Conservation (phyloP, 768 basidiomycete genomes). For the Rhodotorula diobovata region DNA sequence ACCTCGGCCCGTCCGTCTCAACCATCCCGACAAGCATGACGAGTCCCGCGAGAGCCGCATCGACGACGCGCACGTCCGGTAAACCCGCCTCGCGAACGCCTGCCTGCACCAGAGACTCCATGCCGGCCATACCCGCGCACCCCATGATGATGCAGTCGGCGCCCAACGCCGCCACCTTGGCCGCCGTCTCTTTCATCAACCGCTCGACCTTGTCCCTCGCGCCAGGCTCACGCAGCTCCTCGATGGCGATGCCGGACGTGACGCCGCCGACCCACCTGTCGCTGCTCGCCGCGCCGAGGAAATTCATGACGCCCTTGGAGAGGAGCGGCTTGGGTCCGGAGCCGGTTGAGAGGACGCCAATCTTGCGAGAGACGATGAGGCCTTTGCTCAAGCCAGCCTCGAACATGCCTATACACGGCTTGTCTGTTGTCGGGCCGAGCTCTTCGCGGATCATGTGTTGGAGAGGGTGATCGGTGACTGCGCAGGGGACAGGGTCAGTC, state of each 20-base stretch:
- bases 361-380: conserved; percentile 22
- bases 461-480: conserved; percentile 42
- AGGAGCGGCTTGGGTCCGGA: conserved; percentile 35
- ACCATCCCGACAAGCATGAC: conserved; percentile 31
- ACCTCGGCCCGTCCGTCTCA: background rate
- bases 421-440: conserved; percentile 32
- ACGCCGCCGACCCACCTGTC: conserved; percentile 32
- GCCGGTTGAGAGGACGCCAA: conserved; percentile 39
- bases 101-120: conserved; percentile 28
- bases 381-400: conserved; percentile 31
- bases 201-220: conserved; percentile 26
- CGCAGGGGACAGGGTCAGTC: background rate
- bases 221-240: conserved; percentile 20
- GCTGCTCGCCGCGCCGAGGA: conserved; percentile 33
- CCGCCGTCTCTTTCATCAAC: conserved; percentile 29
- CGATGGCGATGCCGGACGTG: conserved; percentile 31
- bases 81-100: conserved; percentile 32
- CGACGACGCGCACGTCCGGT: conserved; percentile 33
- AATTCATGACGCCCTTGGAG: conserved; percentile 28
- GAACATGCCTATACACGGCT: conserved; percentile 40
- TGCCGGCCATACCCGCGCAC: conserved; percentile 36
- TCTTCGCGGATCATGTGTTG: conserved; percentile 41
- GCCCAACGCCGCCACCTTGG: conserved; percentile 20
- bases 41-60: conserved; percentile 27
- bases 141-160: conserved; percentile 38